Conservation (phyloP, 2,329 filamentous ascomycete genomes). For the Trichoderma semiorbis region DNA sequence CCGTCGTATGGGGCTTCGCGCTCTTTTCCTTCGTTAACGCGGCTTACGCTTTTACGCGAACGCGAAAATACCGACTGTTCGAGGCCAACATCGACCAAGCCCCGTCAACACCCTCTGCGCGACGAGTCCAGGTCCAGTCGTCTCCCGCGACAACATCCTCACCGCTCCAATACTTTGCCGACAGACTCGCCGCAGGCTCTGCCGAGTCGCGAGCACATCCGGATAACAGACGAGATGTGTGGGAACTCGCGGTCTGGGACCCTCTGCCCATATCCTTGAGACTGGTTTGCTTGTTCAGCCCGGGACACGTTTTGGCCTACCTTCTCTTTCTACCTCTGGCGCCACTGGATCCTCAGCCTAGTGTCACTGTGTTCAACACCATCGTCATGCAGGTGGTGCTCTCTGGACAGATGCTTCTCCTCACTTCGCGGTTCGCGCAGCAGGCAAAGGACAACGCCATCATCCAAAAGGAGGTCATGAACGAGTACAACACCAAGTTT, state of each 20-base stretch:
- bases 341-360: conserved; percentile 73
- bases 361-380: conserved; percentile 79
- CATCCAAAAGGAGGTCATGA: conserved; percentile 86
- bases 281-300: conserved; percentile 87
- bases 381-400: conserved; percentile 72
- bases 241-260: conserved; percentile 93
- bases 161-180: conserved; percentile 71
- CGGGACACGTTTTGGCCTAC: conserved; percentile 88
- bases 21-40: conserved; percentile 70
- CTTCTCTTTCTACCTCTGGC: conserved; percentile 79
- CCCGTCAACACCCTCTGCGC: conserved; percentile 78
- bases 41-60: conserved; percentile 75
- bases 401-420: conserved; percentile 69
- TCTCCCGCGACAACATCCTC: conserved; percentile 69
- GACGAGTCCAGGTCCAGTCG: conserved; percentile 83
- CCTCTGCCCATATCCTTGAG: conserved; percentile 78
- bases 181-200: conserved; percentile 62
- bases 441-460: conserved; percentile 81
- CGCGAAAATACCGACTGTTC: conserved; percentile 86
- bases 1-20: conserved; percentile 68
- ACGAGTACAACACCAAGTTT: conserved; percentile 94
- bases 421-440: conserved; percentile 73
- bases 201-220: conserved; percentile 84
- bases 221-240: conserved; percentile 79
- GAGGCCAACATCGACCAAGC: conserved; percentile 75